A percentile compares a stretch with the other conserved stretches of the same genome.
These are phyloP conservation scores for Ceratobasidium sp. DNA, from an alignment of 1,284 basidiomycete species.

Conservation along the genomic window DNA sequence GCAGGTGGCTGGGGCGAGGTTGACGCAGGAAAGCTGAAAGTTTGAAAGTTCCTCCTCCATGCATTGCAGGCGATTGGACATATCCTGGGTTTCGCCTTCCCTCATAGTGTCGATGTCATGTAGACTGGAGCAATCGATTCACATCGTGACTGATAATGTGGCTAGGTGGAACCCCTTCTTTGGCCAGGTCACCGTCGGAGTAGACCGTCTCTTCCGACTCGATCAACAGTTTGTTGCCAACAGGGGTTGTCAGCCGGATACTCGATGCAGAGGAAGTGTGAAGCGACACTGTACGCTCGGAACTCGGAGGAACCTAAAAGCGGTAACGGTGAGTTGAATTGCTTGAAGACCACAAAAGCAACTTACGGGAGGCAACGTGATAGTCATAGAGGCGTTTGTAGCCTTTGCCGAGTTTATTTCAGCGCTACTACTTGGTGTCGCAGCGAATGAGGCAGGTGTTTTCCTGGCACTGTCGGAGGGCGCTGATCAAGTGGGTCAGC, in stretches of 20 bases:
- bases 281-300: conserved; percentile 55
- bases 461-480: conserved; percentile 36
- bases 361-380: conserved; percentile 36
- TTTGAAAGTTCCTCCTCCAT: conserved; percentile 73
- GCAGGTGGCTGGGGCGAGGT: conserved; percentile 30
- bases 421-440: conserved; percentile 42
- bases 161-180: conserved; percentile 54
- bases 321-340: conserved; percentile 54
- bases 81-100: conserved; percentile 70
- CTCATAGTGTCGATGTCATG: conserved; percentile 70
- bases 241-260: conserved; percentile 67
- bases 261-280: conserved; percentile 63
- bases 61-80: conserved; percentile 70
- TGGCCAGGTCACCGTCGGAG: conserved; percentile 54
- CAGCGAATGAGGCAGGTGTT: conserved; percentile 42
- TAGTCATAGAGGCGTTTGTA: conserved; percentile 36
- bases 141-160: conserved; percentile 73
- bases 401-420: conserved; percentile 43
- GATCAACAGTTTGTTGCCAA: conserved; percentile 70
- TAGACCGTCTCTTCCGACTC: conserved; percentile 67
- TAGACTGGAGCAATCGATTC: conserved; percentile 73
- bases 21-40: conserved; percentile 56
- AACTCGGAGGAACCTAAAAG: conserved; percentile 57
- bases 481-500: conserved; percentile 20
- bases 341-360: conserved; percentile 46